Percentiles rank a stretch among this genome's conserved stretches.
Evolutionary conservation across 352 stramenopile species (phyloP).

Genomic region (Phytophthora macrochlamydospora): DNA sequence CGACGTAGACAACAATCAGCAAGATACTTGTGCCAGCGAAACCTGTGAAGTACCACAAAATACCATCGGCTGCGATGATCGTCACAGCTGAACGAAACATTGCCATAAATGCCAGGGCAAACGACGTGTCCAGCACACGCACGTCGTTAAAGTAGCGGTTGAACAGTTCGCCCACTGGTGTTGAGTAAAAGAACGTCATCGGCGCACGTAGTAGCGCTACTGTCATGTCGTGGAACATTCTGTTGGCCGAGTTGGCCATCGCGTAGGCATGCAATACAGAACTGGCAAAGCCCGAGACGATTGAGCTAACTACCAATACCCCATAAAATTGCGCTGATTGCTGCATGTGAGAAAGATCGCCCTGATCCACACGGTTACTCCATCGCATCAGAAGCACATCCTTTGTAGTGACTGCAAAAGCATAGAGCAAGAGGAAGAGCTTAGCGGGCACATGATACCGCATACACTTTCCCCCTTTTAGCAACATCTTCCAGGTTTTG

Average conservation of each 20-base stretch:
- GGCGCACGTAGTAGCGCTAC: slow-evolving; percentile 41
- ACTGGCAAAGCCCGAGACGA: slow-evolving; percentile 35
- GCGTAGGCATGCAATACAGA: slow-evolving; percentile 41
- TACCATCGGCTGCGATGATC: slow-evolving; percentile 31
- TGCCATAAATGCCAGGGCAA: slow-evolving; percentile 33
- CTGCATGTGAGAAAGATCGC: slow-evolving; percentile 32
- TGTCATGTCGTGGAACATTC: slow-evolving; percentile 55
- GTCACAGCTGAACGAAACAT: slow-evolving; percentile 38
- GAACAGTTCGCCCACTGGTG: slow-evolving; percentile 50
- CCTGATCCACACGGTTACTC: slow-evolving; percentile 35
- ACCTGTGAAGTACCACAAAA: slow-evolving; percentile 46
- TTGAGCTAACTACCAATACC: slow-evolving; percentile 40
- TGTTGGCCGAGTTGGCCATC: slow-evolving; percentile 38
- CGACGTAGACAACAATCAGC: slow-evolving; percentile 42
- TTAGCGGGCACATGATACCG: slow-evolving; percentile 29
- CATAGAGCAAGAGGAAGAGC: slow-evolving; percentile 39
- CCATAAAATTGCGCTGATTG: slow-evolving; percentile 39
- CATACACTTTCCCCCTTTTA: slow-evolving; percentile 28
- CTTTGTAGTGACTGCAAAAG: slow-evolving; percentile 31
- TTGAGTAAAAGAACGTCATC: slow-evolving; percentile 53
- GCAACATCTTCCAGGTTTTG: slow-evolving; percentile 33
- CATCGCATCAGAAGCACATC: slow-evolving; percentile 48
- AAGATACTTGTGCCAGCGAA: slow-evolving; percentile 33
- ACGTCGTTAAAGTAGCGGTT: slow-evolving; percentile 54
- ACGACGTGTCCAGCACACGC: slow-evolving; percentile 30